Base-by-base conservation (phyloP, 1,284 basidiomycete genomes). In the Leccinum subfulvum region DNA sequence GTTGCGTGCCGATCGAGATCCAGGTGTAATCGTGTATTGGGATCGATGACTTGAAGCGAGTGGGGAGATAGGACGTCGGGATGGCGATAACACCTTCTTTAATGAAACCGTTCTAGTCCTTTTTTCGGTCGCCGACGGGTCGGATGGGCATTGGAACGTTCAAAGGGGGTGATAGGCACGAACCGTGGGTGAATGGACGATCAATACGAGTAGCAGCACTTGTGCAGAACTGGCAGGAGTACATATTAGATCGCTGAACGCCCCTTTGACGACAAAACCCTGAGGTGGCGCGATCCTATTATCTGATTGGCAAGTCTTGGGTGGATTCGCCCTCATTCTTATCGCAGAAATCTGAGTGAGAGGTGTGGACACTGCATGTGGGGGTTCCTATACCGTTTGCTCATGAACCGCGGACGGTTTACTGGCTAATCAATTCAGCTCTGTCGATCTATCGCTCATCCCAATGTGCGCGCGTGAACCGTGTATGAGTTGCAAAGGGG, bases 41-140 rank as follows among this genome's bases (percentile, higher is more conserved):
- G 18, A 49, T 49, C 11, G 47, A 49, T 49, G 47, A 13, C 44
- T 39, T 65, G 62, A 73, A 49, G 47, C 21, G 21, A 21, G 47
- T 13, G 47, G 21, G 39, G 47, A 47, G 47, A 49, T 49, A 49
- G 11, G 11, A 49, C 47, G 47, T 49, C 21, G 47, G 21, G 21
- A 49, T 21, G 21, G 47, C 21, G 47, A 49, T 47, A 49, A 49
- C 21, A n/a, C 11, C 18, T n/a, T 41, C 39, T 47, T 47, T 47
- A 47, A 47, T 47, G 44, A 21, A 49, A 49, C 44, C 37, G n/a
- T n/a, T 16, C 16, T 41, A 41, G 39, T n/a, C 16, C 13, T 39
- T 39, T 49, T 21, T 49, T 49, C 18, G 18, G 11, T 47, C 44
- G 6, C 44, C 18, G 44, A 49, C 44, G 18, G 13, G 18, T 13